Conservation (phyloP, 2,329 filamentous ascomycete species). For the Ascomycota sp. region DNA sequence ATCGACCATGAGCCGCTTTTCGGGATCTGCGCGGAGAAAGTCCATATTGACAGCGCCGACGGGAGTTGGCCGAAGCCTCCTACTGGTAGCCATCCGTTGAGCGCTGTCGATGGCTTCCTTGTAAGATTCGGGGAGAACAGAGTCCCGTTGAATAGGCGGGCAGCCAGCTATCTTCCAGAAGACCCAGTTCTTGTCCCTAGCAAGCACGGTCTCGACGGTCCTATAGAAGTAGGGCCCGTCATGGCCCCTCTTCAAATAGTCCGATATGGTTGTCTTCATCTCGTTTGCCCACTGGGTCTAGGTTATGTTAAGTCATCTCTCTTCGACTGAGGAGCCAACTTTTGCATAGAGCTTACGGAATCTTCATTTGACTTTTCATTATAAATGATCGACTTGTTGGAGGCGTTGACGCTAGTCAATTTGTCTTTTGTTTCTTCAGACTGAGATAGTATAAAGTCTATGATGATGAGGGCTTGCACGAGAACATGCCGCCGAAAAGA, state of each 20-base stretch:
- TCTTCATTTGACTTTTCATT: slow-evolving; percentile 59
- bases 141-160: slow-evolving; percentile 59
- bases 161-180: slow-evolving; percentile 95
- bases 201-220: slow-evolving; percentile 90
- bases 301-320: slow-evolving; percentile 2
- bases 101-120: slow-evolving; percentile 46
- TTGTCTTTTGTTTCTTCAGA: slow-evolving; percentile 67
- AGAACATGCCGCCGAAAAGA: slow-evolving; percentile 88
- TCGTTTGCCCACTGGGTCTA: slow-evolving; percentile 66
- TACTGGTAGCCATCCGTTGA: slow-evolving; percentile 46
- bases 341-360: slow-evolving; percentile 37
- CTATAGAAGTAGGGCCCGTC: slow-evolving; percentile 89
- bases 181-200: slow-evolving; percentile 95
- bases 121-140: slow-evolving; percentile 50
- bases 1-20: slow-evolving; percentile 39
- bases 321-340: neutral
- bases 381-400: slow-evolving; percentile 81
- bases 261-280: slow-evolving; percentile 60
- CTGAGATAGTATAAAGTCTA: slow-evolving; percentile 88
- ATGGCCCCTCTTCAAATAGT: slow-evolving; percentile 58
- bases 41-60: slow-evolving; percentile 56
- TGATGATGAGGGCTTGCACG: slow-evolving; percentile 81
- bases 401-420: slow-evolving; percentile 39
- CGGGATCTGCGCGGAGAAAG: slow-evolving; percentile 52
- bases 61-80: slow-evolving; percentile 45